Conservation (phyloP, 2,329 filamentous ascomycete genomes). For the Fragosphaeria purpurea region DNA sequence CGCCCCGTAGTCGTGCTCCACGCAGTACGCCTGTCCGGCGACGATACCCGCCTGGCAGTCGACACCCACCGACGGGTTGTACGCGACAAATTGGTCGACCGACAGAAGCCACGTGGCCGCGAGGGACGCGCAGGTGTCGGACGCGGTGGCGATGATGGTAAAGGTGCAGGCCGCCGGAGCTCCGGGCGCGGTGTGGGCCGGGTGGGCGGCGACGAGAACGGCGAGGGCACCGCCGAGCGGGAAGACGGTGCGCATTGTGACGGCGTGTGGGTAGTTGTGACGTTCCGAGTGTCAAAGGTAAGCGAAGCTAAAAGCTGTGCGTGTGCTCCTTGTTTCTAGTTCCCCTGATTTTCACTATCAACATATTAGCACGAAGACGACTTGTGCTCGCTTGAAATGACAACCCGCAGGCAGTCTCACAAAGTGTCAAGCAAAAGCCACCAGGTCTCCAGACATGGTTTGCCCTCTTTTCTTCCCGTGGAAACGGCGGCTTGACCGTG, state of each 20-base stretch:
- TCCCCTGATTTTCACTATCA: too few relatives aligned
- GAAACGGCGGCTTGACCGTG: too few relatives aligned
- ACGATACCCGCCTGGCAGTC: neutral
- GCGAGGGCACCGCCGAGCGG: neutral
- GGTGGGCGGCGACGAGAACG: neutral
- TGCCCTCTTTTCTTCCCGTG: too few relatives aligned
- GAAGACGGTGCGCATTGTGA: neutral
- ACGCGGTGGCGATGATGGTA: neutral
- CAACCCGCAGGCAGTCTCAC: too few relatives aligned
- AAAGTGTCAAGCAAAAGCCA: too few relatives aligned
- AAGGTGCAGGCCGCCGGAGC: neutral
- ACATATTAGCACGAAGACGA: too few relatives aligned
- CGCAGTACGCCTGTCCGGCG: slow-evolving; percentile 2
- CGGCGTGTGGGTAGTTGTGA: too few relatives aligned
- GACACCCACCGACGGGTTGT: neutral
- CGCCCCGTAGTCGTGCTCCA: slow-evolving; percentile 4
- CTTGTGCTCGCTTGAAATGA: too few relatives aligned
- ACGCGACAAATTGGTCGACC: neutral
- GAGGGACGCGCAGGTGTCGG: slow-evolving; percentile 1
- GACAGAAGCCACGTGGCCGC: neutral
- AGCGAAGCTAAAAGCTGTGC: too few relatives aligned
- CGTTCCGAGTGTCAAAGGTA: too few relatives aligned
- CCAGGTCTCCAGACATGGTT: too few relatives aligned
- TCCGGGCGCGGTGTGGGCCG: neutral
- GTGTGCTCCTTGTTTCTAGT: too few relatives aligned